Evolutionary conservation across 2,329 filamentous ascomycete genomes (phyloP), one percentile per base, ranked within the genome.

Genomic region (Trichophyton simii): DNA sequence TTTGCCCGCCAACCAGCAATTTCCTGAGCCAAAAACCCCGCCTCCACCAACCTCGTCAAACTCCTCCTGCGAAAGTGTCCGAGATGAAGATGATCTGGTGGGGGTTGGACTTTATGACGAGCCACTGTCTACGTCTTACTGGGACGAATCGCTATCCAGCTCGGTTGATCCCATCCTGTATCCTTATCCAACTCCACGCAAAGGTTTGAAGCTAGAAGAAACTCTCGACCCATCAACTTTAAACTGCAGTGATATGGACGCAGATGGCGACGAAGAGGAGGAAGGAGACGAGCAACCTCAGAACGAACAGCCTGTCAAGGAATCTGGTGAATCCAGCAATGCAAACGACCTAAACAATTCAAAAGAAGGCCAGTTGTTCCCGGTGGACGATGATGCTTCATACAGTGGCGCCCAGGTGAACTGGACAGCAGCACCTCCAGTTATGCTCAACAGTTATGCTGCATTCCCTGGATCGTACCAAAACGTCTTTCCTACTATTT

Each of bases 21-120:
- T 70, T n/a, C 67, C 70, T 1, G 64, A 68, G n/a, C 64, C 67
- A 13, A 65, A 66, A n/a, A 44, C 66, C 22, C 65, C 62, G 6
- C 62, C 65, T 18, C 61, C 44, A 11, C 42, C 42, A 18, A 20
- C 58, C 7, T 22, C 58, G 18, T 60, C 61, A 25, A 42, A 3
- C 13, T 55, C 25, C 18, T 36, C 60, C 2, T 36, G 80, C 61
- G 66, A 79, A 4, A 72, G 83, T 25, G 79, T 81, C 36, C 83
- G 83, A 31, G 71, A 81, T 13, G 86, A 84, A 42, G 87, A 91
- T 68, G 86, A 90, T 63, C 79, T 92, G 1, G 80, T 91, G n/a
- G 88, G 88, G 20, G 86, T 94, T 82, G 89, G 89, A 0, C 80
- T 94, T 0, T 94, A 94, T 72, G 88, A 90, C 68, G 77, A 82